Conservation (phyloP, 2,329 filamentous ascomycete species). For the Neonectria coccinea region DNA sequence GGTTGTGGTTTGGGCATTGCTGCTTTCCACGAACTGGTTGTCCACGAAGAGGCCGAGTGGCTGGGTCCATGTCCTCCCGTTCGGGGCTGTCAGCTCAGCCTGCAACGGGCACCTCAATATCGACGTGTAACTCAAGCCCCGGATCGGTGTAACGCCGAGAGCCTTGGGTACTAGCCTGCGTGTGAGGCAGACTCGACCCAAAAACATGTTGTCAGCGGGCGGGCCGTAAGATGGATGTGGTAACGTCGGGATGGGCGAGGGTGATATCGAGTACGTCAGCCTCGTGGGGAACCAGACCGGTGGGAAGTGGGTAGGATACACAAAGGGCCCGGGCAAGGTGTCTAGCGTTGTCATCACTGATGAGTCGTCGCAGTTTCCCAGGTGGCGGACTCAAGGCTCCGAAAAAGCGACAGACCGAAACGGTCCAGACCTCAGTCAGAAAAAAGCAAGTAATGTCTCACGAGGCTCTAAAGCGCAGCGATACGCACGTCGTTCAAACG, state of each 20-base stretch:
- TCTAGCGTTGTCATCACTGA: conserved; percentile 41
- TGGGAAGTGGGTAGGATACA: conserved; percentile 11
- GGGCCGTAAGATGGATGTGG: conserved; percentile 9
- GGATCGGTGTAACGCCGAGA: not conserved
- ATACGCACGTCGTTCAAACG: too few relatives aligned
- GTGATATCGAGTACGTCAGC: conserved; percentile 14
- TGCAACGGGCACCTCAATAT: conserved; percentile 39
- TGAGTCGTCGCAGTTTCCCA: conserved; percentile 30
- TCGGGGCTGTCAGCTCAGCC: conserved; percentile 77
- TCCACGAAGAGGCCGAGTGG: conserved; percentile 53
- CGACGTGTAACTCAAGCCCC: not conserved
- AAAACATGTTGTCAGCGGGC: conserved; percentile 16
- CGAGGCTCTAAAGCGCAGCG: conserved; percentile 11
- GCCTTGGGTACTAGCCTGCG: conserved; percentile 1
- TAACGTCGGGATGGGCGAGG: conserved; percentile 7
- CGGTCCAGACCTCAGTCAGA: not conserved
- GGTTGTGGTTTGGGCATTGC: conserved; percentile 54
- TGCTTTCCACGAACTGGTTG: conserved; percentile 25
- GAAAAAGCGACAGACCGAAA: conserved; percentile 33
- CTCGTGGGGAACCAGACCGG: conserved; percentile 16
- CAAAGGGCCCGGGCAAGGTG: not conserved
- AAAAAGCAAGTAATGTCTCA: conserved; percentile 19
- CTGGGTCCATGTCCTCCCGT: conserved; percentile 78
- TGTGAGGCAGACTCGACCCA: conserved; percentile 5
- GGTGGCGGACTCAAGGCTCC: conserved; percentile 29